A percentile compares a stretch with the other conserved stretches of the same genome.
phyloP scores from a whole-genome alignment of 192 early-diverging fungal genomes.

The Funneliformis mosseae region DNA sequence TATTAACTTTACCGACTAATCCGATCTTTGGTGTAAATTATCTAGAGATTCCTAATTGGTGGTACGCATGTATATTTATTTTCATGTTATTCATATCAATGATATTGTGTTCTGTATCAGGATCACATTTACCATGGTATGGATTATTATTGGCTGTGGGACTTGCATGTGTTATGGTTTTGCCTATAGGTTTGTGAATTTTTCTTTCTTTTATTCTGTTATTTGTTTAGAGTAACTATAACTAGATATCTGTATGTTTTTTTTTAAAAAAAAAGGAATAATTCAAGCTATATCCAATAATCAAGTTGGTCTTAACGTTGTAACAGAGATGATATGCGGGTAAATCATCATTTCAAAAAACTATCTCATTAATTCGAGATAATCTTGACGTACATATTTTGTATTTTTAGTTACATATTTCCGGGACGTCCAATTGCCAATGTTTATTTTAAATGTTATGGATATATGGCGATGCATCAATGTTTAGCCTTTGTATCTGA shows the following conservation, averaged over 20 bases:
- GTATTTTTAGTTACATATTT: slow-evolving; percentile 65
- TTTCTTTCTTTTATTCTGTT: background rate
- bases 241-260: slow-evolving; percentile 48
- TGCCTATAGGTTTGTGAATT: slow-evolving; percentile 52
- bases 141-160: slow-evolving; percentile 47
- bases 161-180: slow-evolving; percentile 43
- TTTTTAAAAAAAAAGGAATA: slow-evolving; percentile 76
- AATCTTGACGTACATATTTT: slow-evolving; percentile 48
- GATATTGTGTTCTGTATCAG: slow-evolving; percentile 38
- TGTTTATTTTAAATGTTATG: slow-evolving; percentile 63
- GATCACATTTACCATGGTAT: slow-evolving; percentile 54
- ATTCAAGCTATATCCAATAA: slow-evolving; percentile 59
- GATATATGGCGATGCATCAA: slow-evolving; percentile 70
- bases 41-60: slow-evolving; percentile 55
- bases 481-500: slow-evolving; percentile 70
- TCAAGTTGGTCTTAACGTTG: slow-evolving; percentile 56
- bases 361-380: slow-evolving; percentile 39
- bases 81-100: slow-evolving; percentile 44
- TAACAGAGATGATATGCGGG: slow-evolving; percentile 64
- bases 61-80: slow-evolving; percentile 51
- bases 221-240: background rate
- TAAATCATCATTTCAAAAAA: background rate
- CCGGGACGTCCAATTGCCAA: slow-evolving; percentile 59
- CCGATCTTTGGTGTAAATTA: slow-evolving; percentile 33
- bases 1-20: background rate